Base-by-base conservation (phyloP, 805 yeast genomes). In the Dipodascus albidus region DNA sequence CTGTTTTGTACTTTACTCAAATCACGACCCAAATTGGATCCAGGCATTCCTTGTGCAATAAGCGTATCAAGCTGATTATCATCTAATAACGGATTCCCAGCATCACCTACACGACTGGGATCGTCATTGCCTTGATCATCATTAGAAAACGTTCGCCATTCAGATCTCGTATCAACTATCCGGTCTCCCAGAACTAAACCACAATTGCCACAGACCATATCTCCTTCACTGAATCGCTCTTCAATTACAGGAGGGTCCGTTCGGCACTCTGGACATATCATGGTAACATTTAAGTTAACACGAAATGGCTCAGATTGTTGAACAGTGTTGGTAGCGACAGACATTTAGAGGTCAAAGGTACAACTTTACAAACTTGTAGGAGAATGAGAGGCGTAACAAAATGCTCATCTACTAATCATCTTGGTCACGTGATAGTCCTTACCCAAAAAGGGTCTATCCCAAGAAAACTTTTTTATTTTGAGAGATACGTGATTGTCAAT, bases 41-140 rank as follows among this genome's bases (percentile, higher is more conserved):
- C 95, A 48, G 88, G 95, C 41, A 87, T 87, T 19, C 85, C 89
- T 55, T 83, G 82, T 23, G 96, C 86, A 56, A 93, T 93, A 74
- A 90, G 83, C 2, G 99, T 91, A 15, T 95, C 87, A 53, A 91
- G 80, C 68, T 90, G 95, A 61, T 86, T 91, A 20, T 95, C 85
- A 64, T 90, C 97, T 60, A 93, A 75, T 53, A 90, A 73, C 8
- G 97, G 96, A 66, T 90, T 90, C 17, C 89, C 83, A 3, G 97
- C 97, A 66, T 90, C 97, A 69, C 99, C 99, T 58, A 91, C 99
- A 86, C 99, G 98, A 59, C 93, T 83, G 2, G 99, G 99, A 67
- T 91, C 99, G 68, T 89, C 97, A 62, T 95, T 96, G 61, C 91
- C 93, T 68, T 91, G 98, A 68, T 91, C 99, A 67, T 91, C 99